These are phyloP conservation scores for Crithidia bombi DNA, from an alignment of 208 protist species.

Conservation along the genomic window DNA sequence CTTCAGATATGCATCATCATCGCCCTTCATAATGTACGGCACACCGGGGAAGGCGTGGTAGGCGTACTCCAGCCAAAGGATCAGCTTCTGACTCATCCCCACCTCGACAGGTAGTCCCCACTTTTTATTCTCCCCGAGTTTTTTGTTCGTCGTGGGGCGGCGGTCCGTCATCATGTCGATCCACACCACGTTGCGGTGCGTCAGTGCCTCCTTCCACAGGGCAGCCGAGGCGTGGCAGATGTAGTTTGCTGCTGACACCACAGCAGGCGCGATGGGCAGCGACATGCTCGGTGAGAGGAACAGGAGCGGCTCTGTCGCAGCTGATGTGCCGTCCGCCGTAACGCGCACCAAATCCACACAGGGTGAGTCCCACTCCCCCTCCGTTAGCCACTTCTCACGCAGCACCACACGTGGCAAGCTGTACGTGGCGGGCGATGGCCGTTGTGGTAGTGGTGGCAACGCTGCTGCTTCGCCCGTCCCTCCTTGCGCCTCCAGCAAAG, in stretches of 20 bases:
- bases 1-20: constrained; percentile 57
- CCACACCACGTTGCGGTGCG: constrained; percentile 29
- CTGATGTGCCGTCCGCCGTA: neutral
- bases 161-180: constrained; percentile 37
- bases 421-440: neutral
- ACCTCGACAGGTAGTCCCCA: constrained; percentile 42
- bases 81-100: constrained; percentile 40
- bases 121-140: constrained; percentile 18
- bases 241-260: constrained; percentile 21
- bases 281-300: neutral
- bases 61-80: constrained; percentile 37
- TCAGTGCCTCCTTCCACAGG: constrained; percentile 33
- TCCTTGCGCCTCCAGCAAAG: no score
- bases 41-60: constrained; percentile 36
- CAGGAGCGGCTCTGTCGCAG: neutral
- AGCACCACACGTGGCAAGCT: neutral
- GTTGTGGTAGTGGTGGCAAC: no score
- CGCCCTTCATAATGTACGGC: constrained; percentile 45
- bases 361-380: neutral
- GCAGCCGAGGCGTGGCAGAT: constrained; percentile 25
- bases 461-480: neutral
- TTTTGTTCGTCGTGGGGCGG: constrained; percentile 22
- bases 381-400: neutral
- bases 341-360: constrained; percentile 3
- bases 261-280: constrained; percentile 12